Base-by-base conservation (phyloP, 2,329 filamentous ascomycete genomes). In the Pseudogymnoascus sp. region DNA sequence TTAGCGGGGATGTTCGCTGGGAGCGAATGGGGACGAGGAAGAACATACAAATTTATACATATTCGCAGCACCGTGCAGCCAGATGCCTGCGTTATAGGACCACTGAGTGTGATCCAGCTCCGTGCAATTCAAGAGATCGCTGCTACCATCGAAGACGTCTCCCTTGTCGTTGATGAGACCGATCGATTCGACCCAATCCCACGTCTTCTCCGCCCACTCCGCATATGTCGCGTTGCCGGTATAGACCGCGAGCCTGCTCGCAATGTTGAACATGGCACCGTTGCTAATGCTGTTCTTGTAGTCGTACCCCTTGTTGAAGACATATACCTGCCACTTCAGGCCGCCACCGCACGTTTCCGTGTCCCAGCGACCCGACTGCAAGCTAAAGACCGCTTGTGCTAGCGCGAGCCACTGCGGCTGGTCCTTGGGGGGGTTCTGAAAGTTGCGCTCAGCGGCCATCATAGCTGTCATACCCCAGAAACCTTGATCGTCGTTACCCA, bases 241-340 rank as follows among this genome's bases (percentile, higher is more conserved):
- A 73, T 90, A 92, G 7, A 86, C 79, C 0, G 86, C 88, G 6
- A 91, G 78, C 3, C 88, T 84, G 2, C 88, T 84, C 10, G 79
- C 82, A 11, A 84, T 73, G 53, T 82, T 80, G 71, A 84, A 84
- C 73, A 84, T 83, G 63, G 80, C 81, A 2, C 80, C 82, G 66
- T 83, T 81, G 0, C 82, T 83, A 64, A 84, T 83, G 12, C 80
- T 80, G 65, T 84, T 84, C 69, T 84, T 92, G 79, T 92, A 91
- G 69, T 87, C 80, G 75, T 86, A 94, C 16, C 90, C 91, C 37
- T 81, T 83, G 72, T 94, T 92, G 78, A 88, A 91, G 1, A 82
- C 79, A 71, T 88, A 92, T 60, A 94, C 90, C 75, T 94, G 90
- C 89, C 89, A 92, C 65, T 88, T 83, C 62, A 92, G 73, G 5